Base-by-base conservation (phyloP, 2,329 filamentous ascomycete genomes). In the Aureobasidium sp. region DNA sequence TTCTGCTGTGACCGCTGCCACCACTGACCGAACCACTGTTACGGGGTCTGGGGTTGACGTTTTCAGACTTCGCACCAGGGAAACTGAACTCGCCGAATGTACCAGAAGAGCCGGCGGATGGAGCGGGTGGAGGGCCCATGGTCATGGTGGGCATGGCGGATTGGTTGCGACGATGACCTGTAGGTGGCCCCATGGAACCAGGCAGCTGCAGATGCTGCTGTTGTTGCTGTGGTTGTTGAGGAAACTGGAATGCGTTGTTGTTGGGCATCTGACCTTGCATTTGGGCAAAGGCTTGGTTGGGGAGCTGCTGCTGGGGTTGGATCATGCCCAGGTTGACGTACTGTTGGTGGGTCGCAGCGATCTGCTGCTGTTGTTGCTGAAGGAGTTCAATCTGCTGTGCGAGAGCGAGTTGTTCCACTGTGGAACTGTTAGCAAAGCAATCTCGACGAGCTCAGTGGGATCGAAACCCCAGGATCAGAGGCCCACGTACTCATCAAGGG, bases 251-350 rank as follows among this genome's bases (percentile, higher is more conserved):
- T 69, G 87, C 86, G 74, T 87, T 86, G 26, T 50, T 63, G 75
- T 75, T 92, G 89, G 68, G 89, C 82, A 96, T 88, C 75, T 87
- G 85, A 64, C 85, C 84, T 78, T 93, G 92, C 76, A 92, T 80
- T 71, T 87, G 87, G 78, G 87, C 88, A 81, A 90, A 94, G 65
- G 81, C 81, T 70, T 82, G 83, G 68, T 85, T 86, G 68, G 85
- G 86, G 64, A 97, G 81, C 69, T 86, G 84, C 78, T 97, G 93
- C 71, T 89, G 88, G 59, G 90, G 88, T 69, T 89, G 88, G 71
- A 97, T 87, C 84, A 97, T 92, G 75, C 91, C 91, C 89, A 97
- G 92, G 76, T 94, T 96, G 71, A 96, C 88, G 81, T 96, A 97
- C 78, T 97, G 93, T 78, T 97, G 92, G 73, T 97, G 92, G 67